Evolutionary conservation across 345 rosid species (phyloP), one percentile per base, ranked within the genome.

Genomic region (Dimocarpus longan): DNA sequence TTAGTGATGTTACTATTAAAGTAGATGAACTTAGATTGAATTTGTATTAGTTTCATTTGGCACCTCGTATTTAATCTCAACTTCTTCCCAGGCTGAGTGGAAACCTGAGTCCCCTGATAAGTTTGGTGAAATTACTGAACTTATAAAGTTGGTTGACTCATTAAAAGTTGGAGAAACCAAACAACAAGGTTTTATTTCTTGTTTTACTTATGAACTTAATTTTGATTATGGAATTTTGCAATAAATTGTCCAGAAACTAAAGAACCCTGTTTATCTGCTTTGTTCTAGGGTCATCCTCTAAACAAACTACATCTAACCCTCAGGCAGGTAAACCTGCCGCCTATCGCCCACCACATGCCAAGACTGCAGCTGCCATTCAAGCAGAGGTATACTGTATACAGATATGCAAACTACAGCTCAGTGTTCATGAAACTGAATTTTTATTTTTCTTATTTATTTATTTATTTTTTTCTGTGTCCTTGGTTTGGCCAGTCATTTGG

Each of bases 311-410:
- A 62, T 65, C 85, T 75, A 88, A 74, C 73, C 86, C 89, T 79
- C 78, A 88, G 32, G 79, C 83, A 39, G 86, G 88, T 71, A 95
- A 90, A 89, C 96, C 97, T n/a, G 91, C 92, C 71, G 97, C 95
- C 59, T 92, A 95, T 87, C 94, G 92, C 67, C 99, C 99, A 72
- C 99, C 98, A 0, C 94, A 92, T 82, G 97, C 99, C 63, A 95
- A 92, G 81, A 81, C 83, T 9, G 93, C 97, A 46, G 98, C 92
- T 2, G 89, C 89, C 39, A 71, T 90, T 80, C 95, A 90, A 84
- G 95, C 97, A n/a, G 89, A 93, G 99, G 99, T 95, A 93, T 26
- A 60, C 10, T 98, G 99, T 95, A 93, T 26, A 60, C 10, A 46
- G 8, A 2, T 54, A 22, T n/a, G 70, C 73, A 63, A 15, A 63